Percentiles rank a stretch among this genome's conserved stretches.
These are phyloP conservation scores for Bryoerythrophyllum caledonicum DNA, from an alignment of 225 moss, liverwort and hornwort species.

Conservation along the genomic window DNA sequence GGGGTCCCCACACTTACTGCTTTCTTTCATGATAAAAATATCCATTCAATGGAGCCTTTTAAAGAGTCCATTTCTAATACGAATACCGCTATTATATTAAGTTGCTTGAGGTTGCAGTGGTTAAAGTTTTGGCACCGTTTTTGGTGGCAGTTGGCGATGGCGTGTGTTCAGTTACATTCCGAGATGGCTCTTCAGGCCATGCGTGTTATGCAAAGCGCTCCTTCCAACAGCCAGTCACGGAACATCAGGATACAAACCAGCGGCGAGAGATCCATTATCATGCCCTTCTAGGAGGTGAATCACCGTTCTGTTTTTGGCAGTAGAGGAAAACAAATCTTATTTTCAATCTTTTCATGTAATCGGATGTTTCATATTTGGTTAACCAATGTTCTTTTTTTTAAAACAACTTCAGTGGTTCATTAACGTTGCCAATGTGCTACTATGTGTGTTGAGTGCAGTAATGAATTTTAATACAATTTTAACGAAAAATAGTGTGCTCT, in stretches of 20 bases:
- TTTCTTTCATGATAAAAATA: too few species aligned
- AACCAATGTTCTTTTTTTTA: too few species aligned
- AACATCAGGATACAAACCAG: conserved; percentile 20
- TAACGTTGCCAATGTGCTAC: background rate
- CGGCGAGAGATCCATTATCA: conserved; percentile 42
- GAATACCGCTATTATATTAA: background rate
- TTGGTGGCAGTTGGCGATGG: conserved; percentile 79
- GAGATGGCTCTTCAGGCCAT: conserved; percentile 92
- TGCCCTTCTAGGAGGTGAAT: conserved; percentile 41
- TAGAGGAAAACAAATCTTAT: background rate
- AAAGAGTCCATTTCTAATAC: too few species aligned
- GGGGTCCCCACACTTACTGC: too few species aligned
- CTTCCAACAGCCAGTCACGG: conserved; percentile 30
- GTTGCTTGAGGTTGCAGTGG: conserved; percentile 24
- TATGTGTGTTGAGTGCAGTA: background rate
- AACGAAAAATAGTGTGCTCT: too few species aligned
- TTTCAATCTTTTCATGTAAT: background rate
- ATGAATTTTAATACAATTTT: too few species aligned
- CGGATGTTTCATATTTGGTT: background rate
- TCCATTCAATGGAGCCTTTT: too few species aligned
- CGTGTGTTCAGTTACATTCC: conserved; percentile 88
- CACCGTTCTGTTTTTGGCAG: background rate
- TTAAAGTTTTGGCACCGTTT: conserved; percentile 17
- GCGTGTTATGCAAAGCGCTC: conserved; percentile 55
- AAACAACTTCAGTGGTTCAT: conserved; percentile 9